Evolutionary conservation across 176 grass and related monocot genomes (phyloP).

Genomic region (Aegilops tauschii): DNA sequence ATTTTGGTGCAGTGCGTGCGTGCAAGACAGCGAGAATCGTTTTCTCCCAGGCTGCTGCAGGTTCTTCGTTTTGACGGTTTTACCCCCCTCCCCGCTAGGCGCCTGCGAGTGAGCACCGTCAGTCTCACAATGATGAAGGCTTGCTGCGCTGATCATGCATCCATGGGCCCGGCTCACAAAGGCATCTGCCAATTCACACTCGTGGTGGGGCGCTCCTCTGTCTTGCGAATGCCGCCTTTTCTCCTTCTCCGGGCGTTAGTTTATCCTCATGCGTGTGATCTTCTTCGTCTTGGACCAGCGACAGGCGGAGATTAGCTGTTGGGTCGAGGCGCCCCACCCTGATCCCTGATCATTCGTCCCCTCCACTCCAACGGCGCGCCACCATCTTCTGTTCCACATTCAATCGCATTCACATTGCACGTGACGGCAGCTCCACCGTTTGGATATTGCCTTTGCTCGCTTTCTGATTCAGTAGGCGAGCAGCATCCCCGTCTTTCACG

Average conservation of each 20-base stretch:
- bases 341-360: background rate
- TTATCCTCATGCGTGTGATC: background rate
- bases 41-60: background rate
- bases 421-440: background rate
- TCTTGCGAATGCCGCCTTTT: background rate
- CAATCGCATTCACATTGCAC: background rate
- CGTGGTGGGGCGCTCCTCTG: background rate
- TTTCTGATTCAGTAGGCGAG: background rate
- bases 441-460: background rate
- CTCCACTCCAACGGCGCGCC: background rate
- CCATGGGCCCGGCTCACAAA: constrained; percentile 19
- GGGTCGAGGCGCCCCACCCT: background rate
- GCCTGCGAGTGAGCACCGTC: background rate
- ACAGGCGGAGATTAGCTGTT: constrained; percentile 31
- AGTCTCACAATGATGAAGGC: background rate
- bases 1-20: background rate
- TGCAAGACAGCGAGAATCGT: too few species aligned
- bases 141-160: background rate
- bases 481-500: background rate
- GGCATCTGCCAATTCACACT: background rate
- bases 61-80: background rate
- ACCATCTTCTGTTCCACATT: background rate
- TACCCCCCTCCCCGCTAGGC: background rate
- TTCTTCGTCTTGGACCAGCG: constrained; percentile 1
- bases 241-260: background rate